Evolutionary conservation across 1,284 basidiomycete genomes (phyloP), one percentile per base, ranked within the genome.

Genomic region (Cryptococcus neoformans): DNA sequence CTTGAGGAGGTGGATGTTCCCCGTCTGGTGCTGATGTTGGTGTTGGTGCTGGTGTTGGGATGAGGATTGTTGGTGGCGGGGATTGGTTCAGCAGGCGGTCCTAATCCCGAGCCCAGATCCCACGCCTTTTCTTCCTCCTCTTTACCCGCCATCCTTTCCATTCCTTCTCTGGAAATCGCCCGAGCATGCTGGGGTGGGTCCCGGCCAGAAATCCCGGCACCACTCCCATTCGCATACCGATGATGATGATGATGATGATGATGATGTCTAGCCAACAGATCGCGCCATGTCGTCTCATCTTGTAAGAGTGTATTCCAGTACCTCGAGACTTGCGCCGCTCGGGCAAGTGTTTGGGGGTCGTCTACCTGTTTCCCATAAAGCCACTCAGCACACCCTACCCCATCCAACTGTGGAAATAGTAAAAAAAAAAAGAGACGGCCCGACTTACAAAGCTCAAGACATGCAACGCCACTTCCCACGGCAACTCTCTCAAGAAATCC

Each of bases 271-370:
- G 81, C 77, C 69, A 89, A 92, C 85, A 96, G 85, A 21, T 82
- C 74, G 73, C 85, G 86, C 95, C 94, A 98, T 3, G 91, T 81
- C 59, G 81, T 82, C 64, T 96, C 92, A 69, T 95, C 92, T 55
- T 83, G 80, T n/a, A 89, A 82, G 4, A 98, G 82, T 9, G 78
- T 79, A 46, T 84, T 79, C 95, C 95, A 98, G 57, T 83, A 83
- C 50, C 82, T 81, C 64, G 86, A 89, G 34, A 97, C 94, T 49
- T 83, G 81, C 44, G 84, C 82, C 0, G 88, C 88, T 6, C 89
- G 79, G 0, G 85, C 82, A 5, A 98, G 84, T 0, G 89, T 88
- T 49, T 80, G 80, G 0, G 90, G 88, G 49, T 93, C 89, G 62
- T 94, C 87, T 50, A 98, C 66, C 73, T 75, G 28, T 28, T 28